Evolutionary conservation across 257 asterid genomes (phyloP).

Genomic region (Plantago elongata): DNA sequence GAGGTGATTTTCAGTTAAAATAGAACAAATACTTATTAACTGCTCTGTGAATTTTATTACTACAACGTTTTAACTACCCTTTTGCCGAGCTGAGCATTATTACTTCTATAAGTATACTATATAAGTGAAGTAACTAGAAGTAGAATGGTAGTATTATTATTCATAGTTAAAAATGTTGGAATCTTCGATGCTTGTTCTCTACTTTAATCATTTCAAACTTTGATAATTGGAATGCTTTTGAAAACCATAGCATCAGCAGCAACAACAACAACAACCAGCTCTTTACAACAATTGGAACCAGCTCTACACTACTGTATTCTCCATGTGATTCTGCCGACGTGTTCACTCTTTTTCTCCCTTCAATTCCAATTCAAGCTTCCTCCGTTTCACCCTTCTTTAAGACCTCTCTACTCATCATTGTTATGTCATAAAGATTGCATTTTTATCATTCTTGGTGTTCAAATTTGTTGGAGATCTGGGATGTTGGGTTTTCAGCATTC

Average conservation of each 20-base stretch:
- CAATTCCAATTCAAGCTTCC: conserved; percentile 24
- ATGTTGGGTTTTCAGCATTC: conserved; percentile 9
- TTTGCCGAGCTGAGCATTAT: too few relatives aligned
- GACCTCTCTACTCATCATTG: too few relatives aligned
- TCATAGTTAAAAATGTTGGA: background rate
- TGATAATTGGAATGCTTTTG: too few relatives aligned
- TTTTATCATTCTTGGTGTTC: conserved; percentile 20
- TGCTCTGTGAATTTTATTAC: too few relatives aligned
- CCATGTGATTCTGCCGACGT: conserved; percentile 28
- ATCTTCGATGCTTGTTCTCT: conserved; percentile 22
- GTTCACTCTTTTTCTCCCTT: conserved; percentile 19
- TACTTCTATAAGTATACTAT: too few relatives aligned
- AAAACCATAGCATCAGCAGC: too few relatives aligned
- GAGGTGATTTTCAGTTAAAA: too few relatives aligned
- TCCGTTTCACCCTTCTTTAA: conserved; percentile 2
- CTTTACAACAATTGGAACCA: conserved; percentile 24
- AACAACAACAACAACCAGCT: conserved; percentile 41
- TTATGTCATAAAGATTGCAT: background rate
- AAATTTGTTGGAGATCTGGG: conserved; percentile 30
- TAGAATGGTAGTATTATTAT: background rate
- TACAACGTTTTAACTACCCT: too few relatives aligned
- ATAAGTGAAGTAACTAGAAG: background rate
- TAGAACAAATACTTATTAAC: too few relatives aligned
- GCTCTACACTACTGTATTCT: conserved; percentile 17
- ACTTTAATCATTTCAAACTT: conserved; percentile 19